These are phyloP conservation scores for Grigorovia yakushimaensis DNA, from an alignment of 805 yeast species.

Conservation along the genomic window DNA sequence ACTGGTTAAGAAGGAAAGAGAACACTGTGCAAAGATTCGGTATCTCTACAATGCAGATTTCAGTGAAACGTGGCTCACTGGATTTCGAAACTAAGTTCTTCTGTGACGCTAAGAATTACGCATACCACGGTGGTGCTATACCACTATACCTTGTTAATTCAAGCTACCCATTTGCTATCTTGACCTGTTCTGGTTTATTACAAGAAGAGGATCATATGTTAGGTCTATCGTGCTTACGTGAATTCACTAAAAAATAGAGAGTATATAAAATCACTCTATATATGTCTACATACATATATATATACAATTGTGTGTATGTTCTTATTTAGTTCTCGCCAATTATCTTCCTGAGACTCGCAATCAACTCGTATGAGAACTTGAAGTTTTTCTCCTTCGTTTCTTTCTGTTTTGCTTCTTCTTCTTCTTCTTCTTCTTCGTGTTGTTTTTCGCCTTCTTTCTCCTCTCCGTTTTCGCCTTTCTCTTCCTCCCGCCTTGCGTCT, in stretches of 20 bases:
- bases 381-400: slow-evolving; percentile 1
- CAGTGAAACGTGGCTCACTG: slow-evolving; percentile 33
- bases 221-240: slow-evolving; percentile 23
- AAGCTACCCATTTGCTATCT: slow-evolving; percentile 35
- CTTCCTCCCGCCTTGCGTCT: too few species aligned
- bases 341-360: slow-evolving; percentile 20
- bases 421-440: too few species aligned
- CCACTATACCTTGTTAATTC: slow-evolving; percentile 34
- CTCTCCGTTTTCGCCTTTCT: too few species aligned
- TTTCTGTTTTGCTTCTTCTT: too few species aligned
- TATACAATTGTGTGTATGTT: slow-evolving; percentile 9
- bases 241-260: slow-evolving; percentile 6
- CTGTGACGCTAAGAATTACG: slow-evolving; percentile 36
- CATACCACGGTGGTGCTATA: slow-evolving; percentile 49
- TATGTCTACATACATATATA: not conserved
- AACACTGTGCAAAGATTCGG: slow-evolving; percentile 40
- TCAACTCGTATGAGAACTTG: slow-evolving; percentile 27
- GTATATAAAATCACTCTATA: not conserved
- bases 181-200: slow-evolving; percentile 47
- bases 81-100: slow-evolving; percentile 33
- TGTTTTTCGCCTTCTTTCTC: too few species aligned
- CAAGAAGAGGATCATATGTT: slow-evolving; percentile 46
- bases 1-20: slow-evolving; percentile 43
- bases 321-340: slow-evolving; percentile 12
- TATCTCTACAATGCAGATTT: slow-evolving; percentile 39